Evolutionary conservation across 495 filamentous ascomycete genomes (phyloP).

Genomic region (Zalerion maritima): DNA sequence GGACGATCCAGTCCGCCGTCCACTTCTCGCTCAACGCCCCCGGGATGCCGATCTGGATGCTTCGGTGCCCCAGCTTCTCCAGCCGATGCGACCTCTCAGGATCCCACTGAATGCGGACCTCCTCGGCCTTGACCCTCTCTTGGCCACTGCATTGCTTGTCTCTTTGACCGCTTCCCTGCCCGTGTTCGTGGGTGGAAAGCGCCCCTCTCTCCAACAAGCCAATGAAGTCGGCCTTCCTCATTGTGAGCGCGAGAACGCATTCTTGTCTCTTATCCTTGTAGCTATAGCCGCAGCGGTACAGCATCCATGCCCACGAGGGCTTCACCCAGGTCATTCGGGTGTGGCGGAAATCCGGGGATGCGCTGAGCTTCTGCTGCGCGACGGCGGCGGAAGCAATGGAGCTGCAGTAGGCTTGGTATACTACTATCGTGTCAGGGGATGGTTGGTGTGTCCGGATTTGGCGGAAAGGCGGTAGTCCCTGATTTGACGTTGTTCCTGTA

Average conservation of each 20-base stretch:
- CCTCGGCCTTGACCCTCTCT: constrained; percentile 14
- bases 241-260: constrained; percentile 38
- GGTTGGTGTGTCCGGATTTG: constrained; percentile 38
- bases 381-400: constrained; percentile 41
- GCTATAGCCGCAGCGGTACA: constrained; percentile 42
- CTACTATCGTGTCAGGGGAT: constrained; percentile 33
- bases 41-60: constrained; percentile 48
- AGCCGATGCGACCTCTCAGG: constrained; percentile 36
- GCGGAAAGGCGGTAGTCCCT: too few species aligned
- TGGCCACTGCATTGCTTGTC: neutral
- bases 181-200: constrained; percentile 4
- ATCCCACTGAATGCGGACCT: constrained; percentile 48
- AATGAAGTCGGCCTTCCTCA: constrained; percentile 30
- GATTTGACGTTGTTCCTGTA: too few species aligned
- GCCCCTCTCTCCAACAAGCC: constrained; percentile 19
- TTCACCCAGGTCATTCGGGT: constrained; percentile 56
- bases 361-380: constrained; percentile 30
- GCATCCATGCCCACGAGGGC: constrained; percentile 51
- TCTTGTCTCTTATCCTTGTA: constrained; percentile 33
- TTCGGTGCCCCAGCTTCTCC: constrained; percentile 29
- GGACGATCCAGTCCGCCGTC: constrained; percentile 35
- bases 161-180: neutral
- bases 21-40: constrained; percentile 24
- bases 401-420: constrained; percentile 48
- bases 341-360: constrained; percentile 35